Evolutionary conservation across 768 basidiomycete species (phyloP), one percentile per base, ranked within the genome.

Genomic region (Candolleomyces aberdarensis): DNA sequence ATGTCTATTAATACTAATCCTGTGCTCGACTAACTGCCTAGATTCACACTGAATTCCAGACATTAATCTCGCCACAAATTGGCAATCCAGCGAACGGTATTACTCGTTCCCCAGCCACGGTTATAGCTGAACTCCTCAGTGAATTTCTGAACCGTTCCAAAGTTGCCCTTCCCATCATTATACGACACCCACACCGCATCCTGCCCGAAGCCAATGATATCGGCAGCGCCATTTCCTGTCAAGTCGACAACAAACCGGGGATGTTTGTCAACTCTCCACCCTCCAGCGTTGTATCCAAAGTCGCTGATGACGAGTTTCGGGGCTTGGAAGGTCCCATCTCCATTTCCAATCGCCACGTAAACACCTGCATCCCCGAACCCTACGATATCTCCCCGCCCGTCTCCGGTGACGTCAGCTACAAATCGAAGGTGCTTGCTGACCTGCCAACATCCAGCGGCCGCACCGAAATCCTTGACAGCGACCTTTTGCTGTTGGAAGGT

Each of bases 311-410:
- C 41, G 43, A 57, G 56, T 10, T 44, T 46, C 6, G 56, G n/a
- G 11, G 36, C 11, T 41, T 47, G 41, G 41, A 57, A 57, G 15
- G 40, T 44, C 6, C 56, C 56, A 44, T 47, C 46, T 57, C n/a
- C 26, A 26, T 26, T 26, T 26, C 26, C 26, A 26, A 57, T 17
- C 13, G 56, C 41, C 5, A 57, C 56, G 19, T 47, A 57, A 19
- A 57, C 56, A n/a, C 56, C 56, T 13, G 56, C 56, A 26, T 57
- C 56, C 15, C 56, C 56, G 10, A 57, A 57, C 17, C 56, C 56
- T 13, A 57, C 31, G 43, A 57, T 39, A 44, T 57, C 56, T 22
- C 20, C 39, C 15, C 40, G 39, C 15, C 43, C 43, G 17, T 57
- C 43, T 11, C 56, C 56, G 46, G 41, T 57, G 56, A 57, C 40